Conservation (phyloP, 2,329 filamentous ascomycete species). For the Thelonectria rubi region DNA sequence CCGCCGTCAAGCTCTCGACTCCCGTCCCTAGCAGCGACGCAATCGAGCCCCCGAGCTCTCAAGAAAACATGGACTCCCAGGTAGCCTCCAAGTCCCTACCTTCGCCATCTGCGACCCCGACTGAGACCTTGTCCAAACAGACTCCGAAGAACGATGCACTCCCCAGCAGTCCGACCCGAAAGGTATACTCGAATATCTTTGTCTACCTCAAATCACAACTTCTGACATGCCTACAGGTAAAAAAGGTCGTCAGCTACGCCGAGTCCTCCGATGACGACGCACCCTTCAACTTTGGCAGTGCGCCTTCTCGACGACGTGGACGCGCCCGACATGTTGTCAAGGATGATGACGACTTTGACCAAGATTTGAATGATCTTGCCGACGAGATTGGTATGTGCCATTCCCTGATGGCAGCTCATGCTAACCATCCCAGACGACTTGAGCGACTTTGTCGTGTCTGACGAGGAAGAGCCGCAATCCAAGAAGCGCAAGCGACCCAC, state of each 20-base stretch:
- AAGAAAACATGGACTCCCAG: constrained; percentile 65
- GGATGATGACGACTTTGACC: constrained; percentile 77
- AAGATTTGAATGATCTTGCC: constrained; percentile 69
- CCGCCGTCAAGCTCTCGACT: constrained; percentile 58
- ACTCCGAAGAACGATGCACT: constrained; percentile 44
- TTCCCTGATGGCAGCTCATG: too few relatives aligned
- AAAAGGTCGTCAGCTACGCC: constrained; percentile 77
- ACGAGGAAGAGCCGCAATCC: constrained; percentile 77
- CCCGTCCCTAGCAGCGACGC: constrained; percentile 85
- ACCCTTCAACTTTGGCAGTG: constrained; percentile 63
- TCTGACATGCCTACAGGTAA: constrained; percentile 50
- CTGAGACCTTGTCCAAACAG: constrained; percentile 55
- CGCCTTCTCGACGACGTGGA: constrained; percentile 51
- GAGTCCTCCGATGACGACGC: constrained; percentile 87
- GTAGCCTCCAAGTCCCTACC: constrained; percentile 19
- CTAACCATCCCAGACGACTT: constrained; percentile 66
- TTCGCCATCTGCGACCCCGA: constrained; percentile 16
- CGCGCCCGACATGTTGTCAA: constrained; percentile 68
- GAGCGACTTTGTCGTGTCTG: constrained; percentile 87
- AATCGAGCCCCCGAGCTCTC: constrained; percentile 71
- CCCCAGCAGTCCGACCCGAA: constrained; percentile 78
- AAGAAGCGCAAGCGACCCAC: constrained; percentile 80
- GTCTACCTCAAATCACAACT: background rate
- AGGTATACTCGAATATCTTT: constrained; percentile 62
- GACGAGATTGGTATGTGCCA: constrained; percentile 65